Evolutionary conservation across 192 early-diverging fungal species (phyloP), one percentile per base, ranked within the genome.

Genomic region (Linnemannia hyalina): DNA sequence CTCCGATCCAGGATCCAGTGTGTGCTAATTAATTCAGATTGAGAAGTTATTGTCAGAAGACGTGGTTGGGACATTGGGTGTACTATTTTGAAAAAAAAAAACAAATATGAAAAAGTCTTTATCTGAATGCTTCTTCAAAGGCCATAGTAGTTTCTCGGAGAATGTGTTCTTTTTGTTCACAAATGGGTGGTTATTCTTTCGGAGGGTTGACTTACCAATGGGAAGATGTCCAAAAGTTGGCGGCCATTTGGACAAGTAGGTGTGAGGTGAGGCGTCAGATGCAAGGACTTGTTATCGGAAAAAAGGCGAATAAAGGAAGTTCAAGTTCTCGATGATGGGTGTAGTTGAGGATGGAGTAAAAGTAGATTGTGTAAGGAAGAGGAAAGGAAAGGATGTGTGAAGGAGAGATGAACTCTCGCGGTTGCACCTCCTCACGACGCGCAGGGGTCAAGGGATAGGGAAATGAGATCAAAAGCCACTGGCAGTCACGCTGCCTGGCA

Each of bases 191-290:
- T 60, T 60, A 9, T 60, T 26, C 26, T 65, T 65, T 65, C 29
- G 4, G 13, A 32, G 8, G n/a, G n/a, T 15, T 65, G 29, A 65
- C 80, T 76, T 92, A 95, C 94, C 84, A 76, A 86, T 95, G 94
- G 55, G 94, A 89, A 8, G 94, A 95, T 54, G 92, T 89, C 94
- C 94, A 95, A 84, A 93, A 95, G 85, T 95, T 95, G 47, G 94
- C 94, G 0, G 94, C 92, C 94, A 95, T 95, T 52, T 63, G 42
- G 70, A 52, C 6, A 35, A 38, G 44, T 70, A 35, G 47, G 23
- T 60, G 70, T 41, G 69, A 63, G 36, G 49, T 20, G 13, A 52
- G 41, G 15, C 40, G 60, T 49, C 69, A 49, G 77, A 78, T 70
- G 77, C 54, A 71, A 57, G 3, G 26, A 65, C 29, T 65, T 32